Percentiles rank a stretch among this genome's conserved stretches.
These are phyloP conservation scores for Phytopythium chamaehyphon DNA, from an alignment of 352 stramenopile genomes.

Conservation along the genomic window DNA sequence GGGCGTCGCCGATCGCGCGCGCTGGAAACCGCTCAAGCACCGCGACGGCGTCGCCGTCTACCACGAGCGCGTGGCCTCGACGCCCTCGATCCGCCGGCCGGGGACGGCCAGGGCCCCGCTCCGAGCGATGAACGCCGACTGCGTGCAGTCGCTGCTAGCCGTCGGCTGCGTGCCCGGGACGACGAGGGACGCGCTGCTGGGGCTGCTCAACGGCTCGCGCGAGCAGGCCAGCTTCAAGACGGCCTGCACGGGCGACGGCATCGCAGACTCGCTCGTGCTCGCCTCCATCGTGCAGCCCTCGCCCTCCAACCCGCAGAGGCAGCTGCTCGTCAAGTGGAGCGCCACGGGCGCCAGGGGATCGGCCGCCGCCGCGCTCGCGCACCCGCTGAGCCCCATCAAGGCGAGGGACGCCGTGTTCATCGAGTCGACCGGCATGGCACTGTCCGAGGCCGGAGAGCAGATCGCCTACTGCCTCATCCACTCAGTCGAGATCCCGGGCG, in stretches of 20 bases:
- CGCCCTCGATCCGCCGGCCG: conserved; percentile 11
- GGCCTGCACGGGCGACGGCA: conserved; percentile 25
- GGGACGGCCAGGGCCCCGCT: too few relatives aligned
- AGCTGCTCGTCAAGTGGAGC: conserved; percentile 35
- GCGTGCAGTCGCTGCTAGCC: conserved; percentile 23
- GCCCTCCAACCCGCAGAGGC: conserved; percentile 17
- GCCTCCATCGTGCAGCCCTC: conserved; percentile 25
- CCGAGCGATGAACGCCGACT: neutral
- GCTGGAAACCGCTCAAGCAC: conserved; percentile 32
- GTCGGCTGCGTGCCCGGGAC: conserved; percentile 32
- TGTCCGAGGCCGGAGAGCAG: conserved; percentile 30
- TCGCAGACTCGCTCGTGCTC: conserved; percentile 26
- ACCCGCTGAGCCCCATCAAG: conserved; percentile 25
- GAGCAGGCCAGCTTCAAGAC: conserved; percentile 30
- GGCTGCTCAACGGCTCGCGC: conserved; percentile 21
- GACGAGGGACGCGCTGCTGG: conserved; percentile 36
- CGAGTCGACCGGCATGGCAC: conserved; percentile 35
- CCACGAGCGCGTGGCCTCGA: conserved; percentile 14
- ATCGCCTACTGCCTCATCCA: conserved; percentile 33
- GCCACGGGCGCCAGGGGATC: conserved; percentile 13
- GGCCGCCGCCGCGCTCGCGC: conserved; percentile 3
- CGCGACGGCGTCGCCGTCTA: conserved; percentile 27
- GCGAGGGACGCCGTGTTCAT: conserved; percentile 42
- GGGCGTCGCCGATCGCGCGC: conserved; percentile 12
- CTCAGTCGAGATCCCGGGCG: conserved; percentile 28